Conservation (phyloP, 306 rosid genomes). For the Acacia confusa region DNA sequence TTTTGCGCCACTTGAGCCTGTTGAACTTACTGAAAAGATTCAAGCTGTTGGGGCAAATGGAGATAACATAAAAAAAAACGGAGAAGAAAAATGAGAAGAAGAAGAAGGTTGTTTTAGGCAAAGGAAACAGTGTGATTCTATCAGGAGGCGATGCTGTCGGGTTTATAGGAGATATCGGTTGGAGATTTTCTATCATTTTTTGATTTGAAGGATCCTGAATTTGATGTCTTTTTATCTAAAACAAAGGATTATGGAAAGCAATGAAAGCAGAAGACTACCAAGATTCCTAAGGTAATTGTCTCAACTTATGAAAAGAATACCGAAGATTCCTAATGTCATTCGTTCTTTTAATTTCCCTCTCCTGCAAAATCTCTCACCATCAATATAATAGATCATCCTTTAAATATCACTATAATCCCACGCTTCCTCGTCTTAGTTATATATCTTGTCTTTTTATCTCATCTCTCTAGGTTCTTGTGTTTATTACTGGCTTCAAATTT, state of each 20-base stretch:
- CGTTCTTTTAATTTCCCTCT: not conserved
- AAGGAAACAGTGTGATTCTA: constrained; percentile 65
- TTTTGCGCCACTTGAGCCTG: constrained; percentile 53
- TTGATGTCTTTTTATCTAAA: constrained; percentile 51
- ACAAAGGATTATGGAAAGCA: constrained; percentile 87
- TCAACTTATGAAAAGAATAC: not conserved
- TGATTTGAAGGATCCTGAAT: constrained; percentile 54
- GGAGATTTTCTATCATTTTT: constrained; percentile 54
- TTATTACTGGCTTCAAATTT: not conserved
- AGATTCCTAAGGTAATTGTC: constrained; percentile 85
- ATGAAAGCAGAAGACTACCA: constrained; percentile 92
- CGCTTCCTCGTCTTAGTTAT: not conserved
- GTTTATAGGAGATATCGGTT: constrained; percentile 49
- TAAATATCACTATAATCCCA: not conserved
- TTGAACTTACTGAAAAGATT: constrained; percentile 51
- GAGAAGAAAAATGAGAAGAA: no score
- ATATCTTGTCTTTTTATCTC: not conserved
- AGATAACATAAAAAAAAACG: no score
- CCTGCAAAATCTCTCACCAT: not conserved
- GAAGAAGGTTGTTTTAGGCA: constrained; percentile 75
- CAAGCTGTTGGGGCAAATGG: constrained; percentile 43
- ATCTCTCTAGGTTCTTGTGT: not conserved
- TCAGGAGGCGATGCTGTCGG: constrained; percentile 31
- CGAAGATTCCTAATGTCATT: no score
- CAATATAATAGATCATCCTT: not conserved